A percentile compares a stretch with the other conserved stretches of the same genome.
Evolutionary conservation across 176 grass and related monocot genomes (phyloP).

Genomic region (Aegilops longissima): DNA sequence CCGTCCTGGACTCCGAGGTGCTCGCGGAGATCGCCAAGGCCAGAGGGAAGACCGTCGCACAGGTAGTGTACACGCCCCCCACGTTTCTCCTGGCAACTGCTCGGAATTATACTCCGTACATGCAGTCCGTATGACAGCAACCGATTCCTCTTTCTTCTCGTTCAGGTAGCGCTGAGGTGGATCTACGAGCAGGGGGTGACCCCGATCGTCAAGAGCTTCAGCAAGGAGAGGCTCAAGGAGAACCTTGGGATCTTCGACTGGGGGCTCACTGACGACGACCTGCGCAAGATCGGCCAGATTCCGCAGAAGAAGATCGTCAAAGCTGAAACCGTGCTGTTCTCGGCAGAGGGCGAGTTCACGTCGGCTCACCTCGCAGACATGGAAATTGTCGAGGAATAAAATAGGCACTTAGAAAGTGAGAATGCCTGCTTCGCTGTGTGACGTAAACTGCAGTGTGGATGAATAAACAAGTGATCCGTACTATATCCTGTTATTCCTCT

Average conservation of each 20-base stretch:
- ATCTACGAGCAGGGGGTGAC: slow-evolving; percentile 47
- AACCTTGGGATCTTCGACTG: slow-evolving; percentile 49
- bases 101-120: too few species aligned
- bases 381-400: slow-evolving; percentile 34
- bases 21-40: slow-evolving; percentile 50
- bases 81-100: background rate
- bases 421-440: background rate
- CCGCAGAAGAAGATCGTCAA: slow-evolving; percentile 36
- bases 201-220: slow-evolving; percentile 54
- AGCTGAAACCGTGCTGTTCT: background rate
- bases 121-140: background rate
- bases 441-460: background rate
- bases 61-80: background rate
- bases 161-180: slow-evolving; percentile 63
- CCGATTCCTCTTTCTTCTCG: background rate
- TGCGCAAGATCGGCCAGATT: slow-evolving; percentile 45
- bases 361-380: slow-evolving; percentile 30
- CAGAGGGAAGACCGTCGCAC: slow-evolving; percentile 55
- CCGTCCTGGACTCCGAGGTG: slow-evolving; percentile 36
- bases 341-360: slow-evolving; percentile 30
- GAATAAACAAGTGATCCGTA: background rate
- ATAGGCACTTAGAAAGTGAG: background rate
- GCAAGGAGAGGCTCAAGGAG: slow-evolving; percentile 43
- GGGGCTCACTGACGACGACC: slow-evolving; percentile 46
- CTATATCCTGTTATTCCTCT: too few species aligned